Base-by-base conservation (phyloP, 495 filamentous ascomycete genomes). In the Neurospora sp. region DNA sequence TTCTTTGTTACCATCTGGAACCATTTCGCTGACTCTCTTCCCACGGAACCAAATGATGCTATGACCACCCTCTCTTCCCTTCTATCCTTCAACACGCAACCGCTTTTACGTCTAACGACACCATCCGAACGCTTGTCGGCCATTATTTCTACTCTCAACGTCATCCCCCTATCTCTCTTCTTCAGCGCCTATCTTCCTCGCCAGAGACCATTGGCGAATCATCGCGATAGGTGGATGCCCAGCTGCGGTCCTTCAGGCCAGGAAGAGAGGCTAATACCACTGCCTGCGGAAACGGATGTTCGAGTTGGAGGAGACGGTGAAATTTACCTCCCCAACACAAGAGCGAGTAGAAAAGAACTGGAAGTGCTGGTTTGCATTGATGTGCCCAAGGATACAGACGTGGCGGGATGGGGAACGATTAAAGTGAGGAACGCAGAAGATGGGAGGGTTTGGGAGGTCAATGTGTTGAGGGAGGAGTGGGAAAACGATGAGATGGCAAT, bases 221-320 rank as follows among this genome's bases (percentile, higher is more conserved):
- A 77, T 11, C 71, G 77, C 2, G 72, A 76, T 18, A 76, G 76
- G 18, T 78, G 77, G 77, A 46, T 78, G 9, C 77, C 77, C 5
- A 27, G 3, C 42, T 75, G 2, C 74, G 73, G 39, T 11, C 77
- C 75, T n/a, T 75, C 74, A 1, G 41, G 46, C n/a, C 74, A 77
- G 41, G 72, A 70, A 0, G 48, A 59, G 48, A 23, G 48, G n/a
- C 20, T 59, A 11, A 23, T 59, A 1, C 20, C n/a, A 12, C 37
- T 77, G 20, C 23, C 41, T 0, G 72, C 72, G 39, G 74, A 71
- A 3, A 74, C 74, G 4, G 76, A 78, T 16, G 27, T 78, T 5
- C 72, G 75, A n/a, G 54, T 66, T 2, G 73, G 70, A 0, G 20
- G 1, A 44, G 73, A 70, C 2, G 70, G 73, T 10, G 77, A 78